phyloP scores from a whole-genome alignment of 2,329 filamentous ascomycete genomes.

The Cladosporium sp. region DNA sequence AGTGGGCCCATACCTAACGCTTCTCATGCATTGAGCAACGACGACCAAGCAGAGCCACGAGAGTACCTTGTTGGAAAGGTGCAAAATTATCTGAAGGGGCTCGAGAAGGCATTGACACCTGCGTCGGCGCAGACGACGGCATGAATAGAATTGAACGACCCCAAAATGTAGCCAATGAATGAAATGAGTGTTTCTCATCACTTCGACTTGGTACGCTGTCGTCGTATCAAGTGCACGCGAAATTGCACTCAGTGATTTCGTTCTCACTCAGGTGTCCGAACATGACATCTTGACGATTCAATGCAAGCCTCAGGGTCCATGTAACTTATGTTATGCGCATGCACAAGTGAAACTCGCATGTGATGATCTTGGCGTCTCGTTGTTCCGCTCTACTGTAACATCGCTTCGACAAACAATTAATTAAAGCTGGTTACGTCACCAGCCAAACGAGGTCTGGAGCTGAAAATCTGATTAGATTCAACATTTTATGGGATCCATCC shows the following conservation, averaged over 20 bases:
- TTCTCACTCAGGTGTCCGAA: too few relatives aligned
- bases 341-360: too few relatives aligned
- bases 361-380: too few relatives aligned
- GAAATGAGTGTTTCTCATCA: too few relatives aligned
- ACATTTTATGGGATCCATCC: background rate
- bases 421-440: background rate
- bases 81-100: slow-evolving; percentile 15
- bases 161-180: too few relatives aligned
- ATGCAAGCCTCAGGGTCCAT: too few relatives aligned
- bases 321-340: too few relatives aligned
- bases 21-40: slow-evolving; percentile 46
- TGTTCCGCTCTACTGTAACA: too few relatives aligned
- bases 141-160: background rate
- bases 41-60: slow-evolving; percentile 42
- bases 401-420: background rate
- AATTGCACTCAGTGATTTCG: too few relatives aligned
- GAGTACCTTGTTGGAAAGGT: slow-evolving; percentile 21
- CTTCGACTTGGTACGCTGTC: too few relatives aligned
- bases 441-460: background rate
- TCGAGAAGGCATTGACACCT: slow-evolving; percentile 1
- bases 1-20: slow-evolving; percentile 47
- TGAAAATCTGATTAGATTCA: slow-evolving; percentile 6
- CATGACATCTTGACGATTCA: too few relatives aligned
- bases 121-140: background rate
- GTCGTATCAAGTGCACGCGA: too few relatives aligned